phyloP scores from a whole-genome alignment of 192 early-diverging fungal genomes.

The Entophlyctis luteolus region DNA sequence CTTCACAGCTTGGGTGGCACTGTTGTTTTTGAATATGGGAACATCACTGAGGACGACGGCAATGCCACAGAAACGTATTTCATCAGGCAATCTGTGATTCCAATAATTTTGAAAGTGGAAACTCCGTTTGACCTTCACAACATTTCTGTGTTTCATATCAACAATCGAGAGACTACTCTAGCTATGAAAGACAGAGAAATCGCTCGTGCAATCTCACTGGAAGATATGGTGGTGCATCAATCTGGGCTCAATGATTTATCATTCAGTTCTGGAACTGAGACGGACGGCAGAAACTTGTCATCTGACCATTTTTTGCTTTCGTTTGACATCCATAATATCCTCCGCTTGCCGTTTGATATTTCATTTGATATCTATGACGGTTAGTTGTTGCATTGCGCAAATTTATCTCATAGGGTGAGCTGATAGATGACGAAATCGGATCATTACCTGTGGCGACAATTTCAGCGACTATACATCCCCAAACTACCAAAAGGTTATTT shows the following conservation, averaged over 20 bases:
- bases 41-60: slow-evolving; percentile 22
- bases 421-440: neutral
- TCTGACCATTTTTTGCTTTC: slow-evolving; percentile 70
- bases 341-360: slow-evolving; percentile 70
- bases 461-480: slow-evolving; percentile 37
- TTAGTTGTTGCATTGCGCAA: neutral
- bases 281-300: neutral
- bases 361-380: slow-evolving; percentile 66
- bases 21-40: slow-evolving; percentile 70
- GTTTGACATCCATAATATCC: slow-evolving; percentile 72
- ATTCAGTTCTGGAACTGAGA: neutral
- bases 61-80: slow-evolving; percentile 44
- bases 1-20: slow-evolving; percentile 56
- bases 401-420: neutral
- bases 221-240: slow-evolving; percentile 49
- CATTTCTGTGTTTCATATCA: slow-evolving; percentile 62
- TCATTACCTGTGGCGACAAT: slow-evolving; percentile 22
- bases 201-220: slow-evolving; percentile 33
- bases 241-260: neutral
- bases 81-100: slow-evolving; percentile 62
- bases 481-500: slow-evolving; percentile 43
- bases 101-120: slow-evolving; percentile 67
- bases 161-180: slow-evolving; percentile 1
- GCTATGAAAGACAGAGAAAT: neutral
- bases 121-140: slow-evolving; percentile 59